Evolutionary conservation across 1,284 basidiomycete genomes (phyloP).

Genomic region (Austroboletus novae-zelandiae): DNA sequence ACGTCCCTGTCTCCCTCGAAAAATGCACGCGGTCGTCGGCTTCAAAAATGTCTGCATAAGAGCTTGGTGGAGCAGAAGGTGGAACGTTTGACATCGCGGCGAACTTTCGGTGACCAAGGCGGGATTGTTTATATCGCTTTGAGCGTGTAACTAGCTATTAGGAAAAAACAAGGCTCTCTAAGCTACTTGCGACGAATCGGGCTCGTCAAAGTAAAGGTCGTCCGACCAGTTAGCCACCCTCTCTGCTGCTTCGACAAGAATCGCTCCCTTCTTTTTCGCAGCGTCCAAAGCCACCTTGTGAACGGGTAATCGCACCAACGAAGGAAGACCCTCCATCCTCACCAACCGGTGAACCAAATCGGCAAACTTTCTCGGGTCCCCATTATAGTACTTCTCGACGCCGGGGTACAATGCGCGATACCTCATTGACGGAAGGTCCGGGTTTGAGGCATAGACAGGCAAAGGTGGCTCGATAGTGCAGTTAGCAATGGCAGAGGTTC

Average conservation of each 20-base stretch:
- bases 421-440: constrained; percentile 25
- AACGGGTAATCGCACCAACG: constrained; percentile 25
- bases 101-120: constrained; percentile 3
- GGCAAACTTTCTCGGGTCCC: constrained; percentile 27
- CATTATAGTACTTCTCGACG: constrained; percentile 17
- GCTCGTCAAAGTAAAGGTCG: constrained; percentile 17
- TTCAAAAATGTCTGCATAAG: constrained; percentile 61
- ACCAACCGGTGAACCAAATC: constrained; percentile 18
- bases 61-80: constrained; percentile 49
- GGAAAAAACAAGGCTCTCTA: background rate
- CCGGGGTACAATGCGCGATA: constrained; percentile 23
- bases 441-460: constrained; percentile 21
- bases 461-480: constrained; percentile 11
- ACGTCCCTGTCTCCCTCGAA: constrained; percentile 73
- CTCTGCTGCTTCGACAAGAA: constrained; percentile 22
- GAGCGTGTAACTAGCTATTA: background rate
- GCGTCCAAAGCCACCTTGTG: constrained; percentile 24
- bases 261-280: constrained; percentile 20
- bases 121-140: constrained; percentile 26
- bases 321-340: constrained; percentile 16
- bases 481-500: constrained; percentile 16
- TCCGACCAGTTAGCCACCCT: constrained; percentile 23
- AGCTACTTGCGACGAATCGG: background rate
- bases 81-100: constrained; percentile 24
- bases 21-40: constrained; percentile 79